phyloP scores from a whole-genome alignment of 202 grass and related monocot species.

The Setaria italica region DNA sequence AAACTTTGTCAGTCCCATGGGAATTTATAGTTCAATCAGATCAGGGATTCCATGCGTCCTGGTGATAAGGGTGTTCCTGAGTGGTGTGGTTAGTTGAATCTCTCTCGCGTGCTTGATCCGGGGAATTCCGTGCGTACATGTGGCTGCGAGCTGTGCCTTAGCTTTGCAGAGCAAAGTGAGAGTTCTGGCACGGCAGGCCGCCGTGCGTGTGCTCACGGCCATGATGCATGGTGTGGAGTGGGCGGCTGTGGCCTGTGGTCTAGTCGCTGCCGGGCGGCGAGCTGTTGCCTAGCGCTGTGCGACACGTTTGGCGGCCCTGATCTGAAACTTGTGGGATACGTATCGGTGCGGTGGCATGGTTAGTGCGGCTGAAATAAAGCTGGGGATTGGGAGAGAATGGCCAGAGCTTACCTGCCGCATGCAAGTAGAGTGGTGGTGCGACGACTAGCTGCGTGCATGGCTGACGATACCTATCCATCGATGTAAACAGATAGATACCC shows the following conservation, averaged over 20 bases:
- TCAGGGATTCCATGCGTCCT: neutral
- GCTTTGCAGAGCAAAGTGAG: neutral
- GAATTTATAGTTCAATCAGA: conserved; percentile 34
- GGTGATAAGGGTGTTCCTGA: neutral
- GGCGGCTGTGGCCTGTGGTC: neutral
- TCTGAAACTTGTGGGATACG: neutral
- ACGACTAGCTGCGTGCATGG: neutral
- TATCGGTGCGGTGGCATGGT: neutral
- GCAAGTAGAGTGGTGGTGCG: neutral
- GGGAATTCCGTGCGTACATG: neutral
- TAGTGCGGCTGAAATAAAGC: neutral
- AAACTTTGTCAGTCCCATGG: neutral
- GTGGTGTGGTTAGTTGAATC: conserved; percentile 34
- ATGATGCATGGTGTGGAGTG: neutral
- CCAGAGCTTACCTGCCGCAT: neutral
- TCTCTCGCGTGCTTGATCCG: neutral
- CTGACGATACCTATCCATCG: neutral
- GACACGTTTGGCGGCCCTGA: conserved; percentile 12
- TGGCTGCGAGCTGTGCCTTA: neutral
- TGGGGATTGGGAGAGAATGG: neutral
- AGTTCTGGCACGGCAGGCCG: neutral
- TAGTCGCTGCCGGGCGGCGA: neutral
- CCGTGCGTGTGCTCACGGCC: neutral
- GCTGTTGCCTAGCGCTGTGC: neutral
- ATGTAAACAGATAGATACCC: neutral